A percentile compares a stretch with the other conserved stretches of the same genome.
phyloP scores from a whole-genome alignment of 768 basidiomycete species.

The Lactifluus rugatus region DNA sequence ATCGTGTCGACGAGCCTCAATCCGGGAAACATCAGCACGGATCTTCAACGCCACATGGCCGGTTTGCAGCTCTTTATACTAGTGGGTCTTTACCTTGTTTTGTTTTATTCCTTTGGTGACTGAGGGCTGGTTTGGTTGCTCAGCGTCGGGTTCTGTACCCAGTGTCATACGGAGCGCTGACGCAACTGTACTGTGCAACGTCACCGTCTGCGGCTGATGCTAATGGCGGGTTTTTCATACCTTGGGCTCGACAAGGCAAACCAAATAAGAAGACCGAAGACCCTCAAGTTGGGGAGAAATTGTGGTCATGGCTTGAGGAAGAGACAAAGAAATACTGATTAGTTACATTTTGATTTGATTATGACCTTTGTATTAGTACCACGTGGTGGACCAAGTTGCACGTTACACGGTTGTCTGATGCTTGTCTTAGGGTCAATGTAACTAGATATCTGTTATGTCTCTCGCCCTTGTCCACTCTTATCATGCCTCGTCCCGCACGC shows the following conservation, averaged over 20 bases:
- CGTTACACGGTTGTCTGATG: not conserved
- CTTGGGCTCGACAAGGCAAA: constrained; percentile 23
- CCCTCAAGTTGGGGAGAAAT: constrained; percentile 21
- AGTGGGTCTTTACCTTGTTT: not conserved
- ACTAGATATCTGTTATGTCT: too few relatives aligned
- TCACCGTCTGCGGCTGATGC: constrained; percentile 30
- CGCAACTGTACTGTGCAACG: constrained; percentile 37
- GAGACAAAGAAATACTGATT: constrained; percentile 11
- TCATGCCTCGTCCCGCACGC: not conserved
- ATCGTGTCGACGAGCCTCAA: constrained; percentile 39
- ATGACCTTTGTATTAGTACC: too few relatives aligned
- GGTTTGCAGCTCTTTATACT: not conserved
- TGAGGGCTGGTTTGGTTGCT: not conserved
- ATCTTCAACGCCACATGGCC: constrained; percentile 6
- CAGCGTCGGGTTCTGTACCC: constrained; percentile 1
- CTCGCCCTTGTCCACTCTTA: not conserved
- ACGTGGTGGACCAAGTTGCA: too few relatives aligned
- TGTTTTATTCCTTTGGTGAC: not conserved
- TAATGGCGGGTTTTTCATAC: constrained; percentile 31
- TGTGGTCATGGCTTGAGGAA: constrained; percentile 28
- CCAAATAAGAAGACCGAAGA: constrained; percentile 19
- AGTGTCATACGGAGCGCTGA: constrained; percentile 30
- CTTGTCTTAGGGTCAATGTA: not conserved
- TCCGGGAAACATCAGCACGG: constrained; percentile 25
- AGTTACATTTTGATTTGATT: too few relatives aligned